Evolutionary conservation across 2,329 filamentous ascomycete species (phyloP), one percentile per base, ranked within the genome.

Genomic region (Fusarium verticillioides): DNA sequence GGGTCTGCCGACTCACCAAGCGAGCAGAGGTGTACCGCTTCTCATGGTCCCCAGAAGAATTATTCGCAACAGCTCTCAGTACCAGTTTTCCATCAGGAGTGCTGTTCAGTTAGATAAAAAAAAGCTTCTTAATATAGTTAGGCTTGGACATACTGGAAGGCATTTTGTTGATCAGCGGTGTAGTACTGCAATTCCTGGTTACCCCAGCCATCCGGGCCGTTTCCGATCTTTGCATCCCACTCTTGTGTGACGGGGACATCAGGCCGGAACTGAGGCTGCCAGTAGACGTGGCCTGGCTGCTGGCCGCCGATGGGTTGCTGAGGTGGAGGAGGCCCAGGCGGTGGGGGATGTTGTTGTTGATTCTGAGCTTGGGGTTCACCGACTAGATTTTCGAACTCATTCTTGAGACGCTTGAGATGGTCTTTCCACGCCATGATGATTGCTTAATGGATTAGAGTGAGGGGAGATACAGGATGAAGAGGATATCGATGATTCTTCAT

Each of bases 131-230:
- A 4, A 9, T 18, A 46, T 6, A 9, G 30, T 8, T 40, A 32
- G 12, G 43, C 80, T 37, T 67, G 19, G 9, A 57, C 81, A 34
- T 68, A 83, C 82, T 89, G 84, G 77, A 90, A 91, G 28, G 85
- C 85, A 75, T 90, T 90, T 9, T 81, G 76, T 2, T 83, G 78
- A 16, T 81, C 78, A 39, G 84, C 80, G 10, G 86, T 87, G 77
- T 91, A 91, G 80, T 88, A 86, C 79, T 91, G 85, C 54, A 88
- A 81, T 81, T 91, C 89, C 68, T 89, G 86, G 76, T 91, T 91
- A 28, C 89, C 89, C 89, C 89, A 91, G 42, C 89, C 88, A 75
- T 89, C 85, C n/a, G 84, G 85, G 34, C 88, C 88, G 39, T 85
- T 86, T 34, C 86, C 85, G 52, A 87, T 82, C 77, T 89, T 87